These are phyloP conservation scores for Microthyrium microscopicum DNA, from an alignment of 2,329 filamentous ascomycete genomes.

Conservation along the genomic window DNA sequence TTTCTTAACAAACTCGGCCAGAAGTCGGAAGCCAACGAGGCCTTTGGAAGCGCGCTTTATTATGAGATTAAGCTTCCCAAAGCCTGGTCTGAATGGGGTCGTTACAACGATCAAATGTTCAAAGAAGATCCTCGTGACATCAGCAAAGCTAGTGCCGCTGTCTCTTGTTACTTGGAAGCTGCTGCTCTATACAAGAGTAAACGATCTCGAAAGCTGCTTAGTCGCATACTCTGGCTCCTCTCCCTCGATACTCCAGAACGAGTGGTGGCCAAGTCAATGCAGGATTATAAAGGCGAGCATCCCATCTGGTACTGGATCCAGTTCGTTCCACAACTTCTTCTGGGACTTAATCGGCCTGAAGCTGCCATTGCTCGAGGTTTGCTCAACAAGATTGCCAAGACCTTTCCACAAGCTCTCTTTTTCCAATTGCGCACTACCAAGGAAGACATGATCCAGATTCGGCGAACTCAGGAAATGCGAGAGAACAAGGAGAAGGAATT, in stretches of 20 bases:
- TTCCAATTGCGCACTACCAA: slow-evolving; percentile 86
- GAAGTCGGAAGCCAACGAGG: slow-evolving; percentile 79
- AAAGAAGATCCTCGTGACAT: slow-evolving; percentile 76
- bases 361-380: slow-evolving; percentile 74
- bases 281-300: slow-evolving; percentile 93
- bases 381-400: slow-evolving; percentile 83
- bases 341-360: slow-evolving; percentile 81
- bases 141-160: slow-evolving; percentile 71
- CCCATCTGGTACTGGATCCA: slow-evolving; percentile 99
- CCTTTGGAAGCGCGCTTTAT: slow-evolving; percentile 87
- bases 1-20: slow-evolving; percentile 89
- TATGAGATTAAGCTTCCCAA: slow-evolving; percentile 93
- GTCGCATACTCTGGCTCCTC: slow-evolving; percentile 85
- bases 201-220: slow-evolving; percentile 86
- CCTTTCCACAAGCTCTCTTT: slow-evolving; percentile 86
- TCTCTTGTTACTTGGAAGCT: slow-evolving; percentile 92
- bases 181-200: slow-evolving; percentile 93
- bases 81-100: slow-evolving; percentile 98
- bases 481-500: slow-evolving; percentile 37
- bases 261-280: slow-evolving; percentile 69
- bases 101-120: slow-evolving; percentile 93
- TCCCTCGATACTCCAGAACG: slow-evolving; percentile 83
- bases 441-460: slow-evolving; percentile 85
- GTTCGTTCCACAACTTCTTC: slow-evolving; percentile 90
- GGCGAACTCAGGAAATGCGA: slow-evolving; percentile 62